Base-by-base conservation (phyloP, 306 rosid genomes). In the Geum urbanum region DNA sequence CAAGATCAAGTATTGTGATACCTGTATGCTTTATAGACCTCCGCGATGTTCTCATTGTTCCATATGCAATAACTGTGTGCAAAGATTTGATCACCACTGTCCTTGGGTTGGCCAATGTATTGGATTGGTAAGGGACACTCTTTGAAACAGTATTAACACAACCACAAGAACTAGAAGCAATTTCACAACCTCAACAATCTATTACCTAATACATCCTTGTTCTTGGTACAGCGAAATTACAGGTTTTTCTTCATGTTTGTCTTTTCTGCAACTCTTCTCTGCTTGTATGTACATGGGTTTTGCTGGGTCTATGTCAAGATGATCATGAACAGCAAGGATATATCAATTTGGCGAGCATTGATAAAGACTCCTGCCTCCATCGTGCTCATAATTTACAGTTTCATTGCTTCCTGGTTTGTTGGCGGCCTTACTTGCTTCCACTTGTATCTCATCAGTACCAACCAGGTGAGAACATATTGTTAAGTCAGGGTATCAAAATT, bases 181-280 rank as follows among this genome's bases (percentile, higher is more conserved):
- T 24, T 43, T 13, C 54, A 22, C 55, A 44, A 45, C 18, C 20
- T 70, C 16, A 57, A 54, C 13, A 13, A 50, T n/a, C 32, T 4
- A 18, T 35, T 70, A 24, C 27, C 46, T 60, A 37, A 60, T 60
- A 35, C 9, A 20, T 44, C 66, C 27, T 56, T 68, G 45, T 20
- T 74, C 37, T 40, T 39, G 48, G 46, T 76, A 83, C 92, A 89
- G 96, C 75, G 96, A 43, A 89, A 89, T 78, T 89, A 89, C 76
- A 72, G 96, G 74, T 89, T 86, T 84, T 89, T 74, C 88, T 89
- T 78, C 83, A 75, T 79, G 71, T 89, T 89, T 74, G 80, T 89
- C 73, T 81, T 66, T 47, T 84, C 85, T 55, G 76, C 88, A 41
- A 86, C 96, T 52, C 73, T 86, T 56, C 88, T 89, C 47, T 89